Base-by-base conservation (phyloP, 345 rosid species). In the Pistacia integerrima region DNA sequence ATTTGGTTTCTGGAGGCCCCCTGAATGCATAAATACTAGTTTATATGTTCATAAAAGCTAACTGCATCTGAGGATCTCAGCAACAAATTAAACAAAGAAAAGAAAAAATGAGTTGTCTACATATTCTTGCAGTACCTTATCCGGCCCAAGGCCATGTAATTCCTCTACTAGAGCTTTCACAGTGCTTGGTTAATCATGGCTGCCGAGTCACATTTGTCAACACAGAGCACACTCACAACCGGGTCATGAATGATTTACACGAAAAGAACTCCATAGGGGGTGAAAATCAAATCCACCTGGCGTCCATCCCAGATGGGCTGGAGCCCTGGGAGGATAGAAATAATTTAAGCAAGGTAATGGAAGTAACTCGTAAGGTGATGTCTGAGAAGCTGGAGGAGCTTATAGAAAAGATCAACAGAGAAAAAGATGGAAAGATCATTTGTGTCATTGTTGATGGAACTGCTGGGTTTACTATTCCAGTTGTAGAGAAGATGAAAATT, bases 181-280 rank as follows among this genome's bases (percentile, higher is more conserved):
- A 54, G 25, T 7, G 48, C 36, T 11, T 69, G 51, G 70, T 56
- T 8, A 54, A 73, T n/a, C 66, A 48, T 68, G 80, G 80, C 13
- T 54, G 74, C 67, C 69, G 20, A 54, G 49, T 77, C 69, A 69
- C 76, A 9, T 73, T 81, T 70, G 68, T 77, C 4, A 81, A 81
- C 78, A 28, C 78, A 4, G 75, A 81, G 8, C 62, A 55, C 25
- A 28, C 28, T 52, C 59, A 49, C 59, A 4, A 68, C 13, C 33
- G 58, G 44, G 22, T 68, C 1, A 16, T 68, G 59, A 52, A 20
- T 11, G 6, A 22, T 28, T 68, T 68, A 8, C 59, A 12, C 1
- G 57, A 28, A 12, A 52, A 68, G 18, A 25, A 25, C 4, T 68
- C 7, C 8, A 25, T 49, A 11, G 59, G 20, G 5, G 44, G 28